A percentile compares a stretch with the other conserved stretches of the same genome.
Conservation (phyloP, 805 yeast genomes). For the Candida multigemmis region DNA sequence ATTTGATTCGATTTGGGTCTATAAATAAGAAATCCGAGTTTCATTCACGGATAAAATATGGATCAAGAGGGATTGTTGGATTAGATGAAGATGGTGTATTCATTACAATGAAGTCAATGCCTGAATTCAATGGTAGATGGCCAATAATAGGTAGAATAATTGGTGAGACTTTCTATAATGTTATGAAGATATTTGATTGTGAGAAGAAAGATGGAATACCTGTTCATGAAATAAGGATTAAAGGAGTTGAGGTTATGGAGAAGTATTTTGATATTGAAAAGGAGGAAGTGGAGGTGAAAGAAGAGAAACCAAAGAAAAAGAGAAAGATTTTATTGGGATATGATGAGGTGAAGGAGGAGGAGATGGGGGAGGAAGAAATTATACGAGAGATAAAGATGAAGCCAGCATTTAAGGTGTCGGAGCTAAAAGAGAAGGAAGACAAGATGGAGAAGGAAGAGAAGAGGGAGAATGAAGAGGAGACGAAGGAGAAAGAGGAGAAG, state of each 20-base stretch:
- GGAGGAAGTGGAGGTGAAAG: slow-evolving; percentile 1
- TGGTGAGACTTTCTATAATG: slow-evolving; percentile 47
- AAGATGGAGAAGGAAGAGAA: slow-evolving; percentile 2
- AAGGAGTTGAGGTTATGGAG: slow-evolving; percentile 29
- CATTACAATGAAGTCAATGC: slow-evolving; percentile 39
- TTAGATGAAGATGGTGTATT: slow-evolving; percentile 34
- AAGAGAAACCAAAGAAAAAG: slow-evolving; percentile 8
- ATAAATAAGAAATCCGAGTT: slow-evolving; percentile 22
- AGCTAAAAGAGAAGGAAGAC: not conserved
- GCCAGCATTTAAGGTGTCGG: not conserved
- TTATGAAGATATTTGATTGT: slow-evolving; percentile 38
- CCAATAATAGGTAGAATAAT: slow-evolving; percentile 51
- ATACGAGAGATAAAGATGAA: slow-evolving; percentile 1
- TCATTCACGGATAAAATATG: slow-evolving; percentile 42
- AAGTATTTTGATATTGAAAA: slow-evolving; percentile 40
- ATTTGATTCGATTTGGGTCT: slow-evolving; percentile 5
- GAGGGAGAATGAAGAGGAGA: not conserved
- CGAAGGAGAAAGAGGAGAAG: not conserved
- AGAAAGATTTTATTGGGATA: slow-evolving; percentile 24
- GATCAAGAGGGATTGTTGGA: slow-evolving; percentile 47
- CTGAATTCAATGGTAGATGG: slow-evolving; percentile 28
- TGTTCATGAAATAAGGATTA: slow-evolving; percentile 40
- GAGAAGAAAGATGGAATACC: slow-evolving; percentile 38
- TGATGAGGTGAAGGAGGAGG: slow-evolving; percentile 30
- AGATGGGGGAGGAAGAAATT: slow-evolving; percentile 3